A percentile compares a stretch with the other conserved stretches of the same genome.
Conservation (phyloP, 148 eudicot genomes). For the Heliamphora exappendiculata region DNA sequence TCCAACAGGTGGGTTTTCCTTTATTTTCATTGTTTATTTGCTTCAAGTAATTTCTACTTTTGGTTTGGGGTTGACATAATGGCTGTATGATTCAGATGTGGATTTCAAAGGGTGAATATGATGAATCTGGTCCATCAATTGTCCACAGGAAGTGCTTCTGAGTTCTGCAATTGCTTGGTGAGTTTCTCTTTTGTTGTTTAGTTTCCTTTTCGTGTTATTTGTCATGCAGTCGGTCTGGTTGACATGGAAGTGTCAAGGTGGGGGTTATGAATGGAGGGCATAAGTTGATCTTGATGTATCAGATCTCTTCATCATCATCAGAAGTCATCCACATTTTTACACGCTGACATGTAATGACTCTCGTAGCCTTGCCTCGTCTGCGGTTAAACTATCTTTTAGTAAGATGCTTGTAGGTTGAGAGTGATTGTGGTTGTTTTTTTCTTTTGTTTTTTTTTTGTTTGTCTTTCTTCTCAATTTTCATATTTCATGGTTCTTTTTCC, state of each 20-base stretch:
- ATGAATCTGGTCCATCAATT: constrained; percentile 34
- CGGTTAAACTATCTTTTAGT: constrained; percentile 14
- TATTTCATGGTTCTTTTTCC: constrained; percentile 6
- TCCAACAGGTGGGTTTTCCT: constrained; percentile 21
- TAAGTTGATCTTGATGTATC: constrained; percentile 4
- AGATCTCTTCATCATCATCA: neutral
- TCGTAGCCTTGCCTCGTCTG: neutral
- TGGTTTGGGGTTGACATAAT: neutral
- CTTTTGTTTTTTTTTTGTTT: neutral
- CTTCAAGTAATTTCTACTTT: neutral
- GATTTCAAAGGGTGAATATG: constrained; percentile 27
- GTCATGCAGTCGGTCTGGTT: constrained; percentile 15
- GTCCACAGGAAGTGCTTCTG: constrained; percentile 35
- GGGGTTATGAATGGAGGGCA: constrained; percentile 11
- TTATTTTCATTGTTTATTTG: neutral
- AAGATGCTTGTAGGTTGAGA: constrained; percentile 24
- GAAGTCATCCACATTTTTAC: constrained; percentile 5
- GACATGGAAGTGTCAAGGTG: constrained; percentile 1
- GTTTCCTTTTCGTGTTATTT: constrained; percentile 14
- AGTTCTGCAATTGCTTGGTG: constrained; percentile 17
- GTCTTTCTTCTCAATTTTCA: neutral
- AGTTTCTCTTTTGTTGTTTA: constrained; percentile 4
- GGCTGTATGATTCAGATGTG: constrained; percentile 22
- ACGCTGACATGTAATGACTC: constrained; percentile 8
- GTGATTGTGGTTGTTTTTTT: constrained; percentile 20